Base-by-base conservation (phyloP, 129 eudicot genomes). In the Ambrosia trifida region DNA sequence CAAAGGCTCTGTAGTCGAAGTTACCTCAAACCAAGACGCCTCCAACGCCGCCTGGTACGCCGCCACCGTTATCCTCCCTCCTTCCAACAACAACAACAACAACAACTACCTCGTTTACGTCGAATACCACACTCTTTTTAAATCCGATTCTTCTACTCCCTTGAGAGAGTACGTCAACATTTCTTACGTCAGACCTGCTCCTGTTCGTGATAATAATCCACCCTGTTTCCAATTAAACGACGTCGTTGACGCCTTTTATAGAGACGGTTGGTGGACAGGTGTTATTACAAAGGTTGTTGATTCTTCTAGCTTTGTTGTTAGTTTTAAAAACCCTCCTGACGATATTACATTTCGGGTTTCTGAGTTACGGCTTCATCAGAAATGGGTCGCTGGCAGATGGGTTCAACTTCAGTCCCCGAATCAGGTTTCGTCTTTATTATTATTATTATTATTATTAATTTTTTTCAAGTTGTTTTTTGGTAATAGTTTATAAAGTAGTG, bases 181-280 rank as follows among this genome's bases (percentile, higher is more conserved):
- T 5, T n/a, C 67, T 7, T 76, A 57, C 36, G 65, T 87, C n/a
- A 72, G 98, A 36, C 98, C 98, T 7, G n/a, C 72, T 4, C 95
- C 92, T 4, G 80, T 85, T 4, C 19, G 68, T 7, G 81, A 64
- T 2, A 30, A 62, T 5, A 46, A n/a, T 45, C 38, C 45, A 4
- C 30, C 63, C 59, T 32, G 50, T 30, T 90, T 89, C n/a, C 74
- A 88, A 36, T 35, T 77, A 38, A 31, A 72, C 80, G 97, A 87
- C 74, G 75, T 79, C 69, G 96, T 89, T 11, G 98, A 94, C 46
- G 97, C 91, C 14, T 87, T 69, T 60, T 82, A 75, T 73, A 60
- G 62, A 7, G 95, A 87, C 67, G 97, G 96, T 2, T 94, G 99
- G 96, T 94, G 97, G 94, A 84, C 86, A 8, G 97, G 99, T 2